Percentiles rank a stretch among this genome's conserved stretches.
phyloP scores from a whole-genome alignment of 2,329 filamentous ascomycete species.

The Fusarium subtropicale region DNA sequence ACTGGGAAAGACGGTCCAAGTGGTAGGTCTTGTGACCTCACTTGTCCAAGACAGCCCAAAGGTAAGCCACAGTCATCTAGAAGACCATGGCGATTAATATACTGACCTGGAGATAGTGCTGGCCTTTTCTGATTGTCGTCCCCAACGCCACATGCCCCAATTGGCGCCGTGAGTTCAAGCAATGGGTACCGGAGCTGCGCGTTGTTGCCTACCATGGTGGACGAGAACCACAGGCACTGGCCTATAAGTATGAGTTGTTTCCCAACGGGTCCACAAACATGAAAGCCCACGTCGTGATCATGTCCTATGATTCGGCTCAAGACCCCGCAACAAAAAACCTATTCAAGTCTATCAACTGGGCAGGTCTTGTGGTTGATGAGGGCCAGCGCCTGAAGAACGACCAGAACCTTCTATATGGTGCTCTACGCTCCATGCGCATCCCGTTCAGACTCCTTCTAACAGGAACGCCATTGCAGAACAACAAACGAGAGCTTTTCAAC shows the following conservation, averaged over 20 bases:
- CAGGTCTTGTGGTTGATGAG: slow-evolving; percentile 91
- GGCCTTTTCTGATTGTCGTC: slow-evolving; percentile 92
- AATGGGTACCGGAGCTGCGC: slow-evolving; percentile 86
- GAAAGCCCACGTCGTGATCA: slow-evolving; percentile 90
- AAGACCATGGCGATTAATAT: not conserved
- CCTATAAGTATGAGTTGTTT: slow-evolving; percentile 87
- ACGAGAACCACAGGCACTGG: slow-evolving; percentile 77
- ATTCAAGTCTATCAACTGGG: slow-evolving; percentile 82
- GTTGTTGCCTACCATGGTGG: slow-evolving; percentile 95
- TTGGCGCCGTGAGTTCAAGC: slow-evolving; percentile 95
- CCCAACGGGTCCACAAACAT: slow-evolving; percentile 73
- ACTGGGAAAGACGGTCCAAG: slow-evolving; percentile 95
- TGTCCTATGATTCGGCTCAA: slow-evolving; percentile 90
- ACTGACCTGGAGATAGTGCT: slow-evolving; percentile 64
- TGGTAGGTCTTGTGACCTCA: slow-evolving; percentile 83
- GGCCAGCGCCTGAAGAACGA: slow-evolving; percentile 97
- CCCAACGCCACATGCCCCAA: slow-evolving; percentile 97
- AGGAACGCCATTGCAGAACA: slow-evolving; percentile 94
- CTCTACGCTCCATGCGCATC: slow-evolving; percentile 77
- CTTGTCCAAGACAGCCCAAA: slow-evolving; percentile 74
- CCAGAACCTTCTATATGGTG: slow-evolving; percentile 81
- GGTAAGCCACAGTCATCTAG: slow-evolving; percentile 41
- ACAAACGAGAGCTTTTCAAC: slow-evolving; percentile 94
- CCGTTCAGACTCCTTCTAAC: slow-evolving; percentile 90
- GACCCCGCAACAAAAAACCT: slow-evolving; percentile 75